Base-by-base conservation (phyloP, 2,329 filamentous ascomycete species). In the Cadophora malorum region DNA sequence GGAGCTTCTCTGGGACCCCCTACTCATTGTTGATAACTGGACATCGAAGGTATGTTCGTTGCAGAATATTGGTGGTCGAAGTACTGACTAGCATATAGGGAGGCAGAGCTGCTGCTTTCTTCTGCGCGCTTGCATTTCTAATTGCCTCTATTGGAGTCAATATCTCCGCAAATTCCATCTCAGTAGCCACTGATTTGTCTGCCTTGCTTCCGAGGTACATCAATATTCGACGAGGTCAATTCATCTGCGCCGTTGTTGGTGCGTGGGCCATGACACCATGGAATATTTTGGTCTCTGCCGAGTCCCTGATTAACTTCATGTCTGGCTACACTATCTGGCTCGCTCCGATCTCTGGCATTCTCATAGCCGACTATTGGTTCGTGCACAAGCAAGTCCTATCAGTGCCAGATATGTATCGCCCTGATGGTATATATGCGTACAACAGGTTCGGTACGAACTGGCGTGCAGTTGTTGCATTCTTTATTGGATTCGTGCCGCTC, bases 151-250 rank as follows among this genome's bases (percentile, higher is more conserved):
- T 80, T 59, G 74, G 76, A n/a, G 71, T 79, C 65, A 71, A 75
- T 65, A 69, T 71, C 55, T 69, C 71, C 53, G 68, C 71, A 10
- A 74, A 75, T 41, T 66, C 64, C 33, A 66, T 62, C 31, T 62
- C 31, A 4, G 64, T 41, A 64, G 68, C 12, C 0, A 83, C 84
- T 76, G 83, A 85, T 69, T 75, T 84, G 69, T 80, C 83, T 1
- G 80, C 47, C 5, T 79, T 1, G 74, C 83, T 55, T 12, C 56
- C 64, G 4, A 66, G 53, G 38, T 55, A 66, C 21, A 49, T 66
- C 58, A 62, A 62, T 23, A 62, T 62, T 35, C 64, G 55, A 23
- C 64, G 55, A 38, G 64, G 64, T 8, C 64, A 66, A 21, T 66
- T 53, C 21, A 38, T 66, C 12, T 66, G 49, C 14, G 64, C 64